A percentile compares a stretch with the other conserved stretches of the same genome.
These are phyloP conservation scores for Durio zibethinus DNA, from an alignment of 345 rosid species.

Conservation along the genomic window DNA sequence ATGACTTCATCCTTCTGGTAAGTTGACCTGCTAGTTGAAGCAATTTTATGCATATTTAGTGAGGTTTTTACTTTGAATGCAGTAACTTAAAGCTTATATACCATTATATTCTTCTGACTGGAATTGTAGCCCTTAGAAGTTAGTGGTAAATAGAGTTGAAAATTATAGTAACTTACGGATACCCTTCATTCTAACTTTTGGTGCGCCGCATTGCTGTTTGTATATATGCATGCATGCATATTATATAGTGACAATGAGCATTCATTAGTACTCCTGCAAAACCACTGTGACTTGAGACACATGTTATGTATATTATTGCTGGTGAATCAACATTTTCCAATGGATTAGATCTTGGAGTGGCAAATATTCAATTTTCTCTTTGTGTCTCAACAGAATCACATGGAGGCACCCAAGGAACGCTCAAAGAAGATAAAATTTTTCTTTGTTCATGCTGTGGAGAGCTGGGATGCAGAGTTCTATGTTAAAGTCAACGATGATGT, in stretches of 20 bases:
- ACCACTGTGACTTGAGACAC: background rate
- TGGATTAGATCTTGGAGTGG: background rate
- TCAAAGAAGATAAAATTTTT: conserved; percentile 58
- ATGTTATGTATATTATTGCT: background rate
- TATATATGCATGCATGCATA: background rate
- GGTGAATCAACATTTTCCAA: conserved; percentile 4
- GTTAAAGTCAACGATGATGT: conserved; percentile 81
- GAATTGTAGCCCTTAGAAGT: background rate
- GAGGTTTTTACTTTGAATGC: background rate
- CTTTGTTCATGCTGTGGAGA: conserved; percentile 48
- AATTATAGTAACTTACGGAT: background rate
- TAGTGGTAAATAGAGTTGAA: background rate
- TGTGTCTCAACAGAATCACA: conserved; percentile 47
- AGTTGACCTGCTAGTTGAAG: conserved; percentile 20
- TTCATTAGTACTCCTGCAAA: background rate
- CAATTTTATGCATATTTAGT: conserved; percentile 9
- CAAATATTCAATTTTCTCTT: background rate
- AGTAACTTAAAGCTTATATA: background rate
- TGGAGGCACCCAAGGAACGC: conserved; percentile 53
- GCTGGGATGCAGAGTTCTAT: conserved; percentile 75
- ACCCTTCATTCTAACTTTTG: background rate
- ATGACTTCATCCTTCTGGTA: conserved; percentile 55
- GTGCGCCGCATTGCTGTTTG: background rate
- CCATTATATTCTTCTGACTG: background rate
- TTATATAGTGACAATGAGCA: background rate